phyloP scores from a whole-genome alignment of 441 rosid genomes.

The Jatropha multifida region DNA sequence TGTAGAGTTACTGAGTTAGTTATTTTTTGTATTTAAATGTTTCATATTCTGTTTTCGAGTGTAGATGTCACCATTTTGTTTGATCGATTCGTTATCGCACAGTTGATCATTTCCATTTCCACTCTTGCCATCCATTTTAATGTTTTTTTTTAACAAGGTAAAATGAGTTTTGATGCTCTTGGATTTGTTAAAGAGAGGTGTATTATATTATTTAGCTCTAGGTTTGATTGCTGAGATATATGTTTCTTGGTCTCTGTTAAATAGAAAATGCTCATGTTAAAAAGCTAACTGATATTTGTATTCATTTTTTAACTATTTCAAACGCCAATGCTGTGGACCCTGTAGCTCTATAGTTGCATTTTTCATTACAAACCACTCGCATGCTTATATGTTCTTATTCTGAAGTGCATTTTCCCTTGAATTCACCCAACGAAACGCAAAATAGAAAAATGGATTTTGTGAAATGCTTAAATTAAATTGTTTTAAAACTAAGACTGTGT shows the following conservation, averaged over 20 bases:
- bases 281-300: neutral
- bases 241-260: neutral
- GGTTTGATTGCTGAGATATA: neutral
- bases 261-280: neutral
- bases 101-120: neutral
- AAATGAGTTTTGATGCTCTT: neutral
- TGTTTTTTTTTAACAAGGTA: no score
- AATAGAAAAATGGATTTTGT: no score
- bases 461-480: no score
- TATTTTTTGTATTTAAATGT: neutral
- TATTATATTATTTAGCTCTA: neutral
- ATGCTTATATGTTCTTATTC: neutral
- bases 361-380: neutral
- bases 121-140: neutral
- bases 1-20: neutral
- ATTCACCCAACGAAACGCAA: no score
- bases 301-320: no score
- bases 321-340: neutral
- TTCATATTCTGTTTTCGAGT: neutral
- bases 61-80: neutral
- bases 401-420: neutral
- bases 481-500: no score
- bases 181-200: neutral
- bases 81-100: neutral
- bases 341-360: neutral